These are phyloP conservation scores for Corynascus novoguineensis DNA, from an alignment of 495 filamentous ascomycete genomes.

Conservation along the genomic window DNA sequence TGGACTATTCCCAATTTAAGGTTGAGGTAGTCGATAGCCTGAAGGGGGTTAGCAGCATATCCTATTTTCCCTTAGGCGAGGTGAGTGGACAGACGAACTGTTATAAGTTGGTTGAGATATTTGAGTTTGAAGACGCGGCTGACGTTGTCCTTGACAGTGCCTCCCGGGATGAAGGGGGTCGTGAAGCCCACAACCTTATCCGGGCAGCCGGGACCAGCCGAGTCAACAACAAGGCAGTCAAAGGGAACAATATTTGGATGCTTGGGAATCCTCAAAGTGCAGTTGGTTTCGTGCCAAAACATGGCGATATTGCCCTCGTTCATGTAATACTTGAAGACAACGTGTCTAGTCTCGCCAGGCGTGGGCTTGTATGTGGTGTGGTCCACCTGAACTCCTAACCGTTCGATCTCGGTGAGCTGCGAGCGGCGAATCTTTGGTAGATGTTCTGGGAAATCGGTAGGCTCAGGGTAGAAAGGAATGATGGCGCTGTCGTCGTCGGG, in stretches of 20 bases:
- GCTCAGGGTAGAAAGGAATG: conserved; percentile 7
- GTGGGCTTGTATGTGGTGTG: conserved; percentile 2
- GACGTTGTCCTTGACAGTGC: conserved; percentile 2
- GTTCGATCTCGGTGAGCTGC: conserved; percentile 12
- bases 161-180: conserved; percentile 13
- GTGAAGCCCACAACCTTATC: conserved; percentile 14
- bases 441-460: background rate
- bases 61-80: background rate
- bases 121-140: conserved; percentile 12
- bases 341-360: conserved; percentile 6
- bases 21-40: conserved; percentile 19
- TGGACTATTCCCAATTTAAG: conserved; percentile 12
- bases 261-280: conserved; percentile 29
- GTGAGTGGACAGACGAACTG: background rate
- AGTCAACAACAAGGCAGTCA: conserved; percentile 33
- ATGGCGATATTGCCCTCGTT: conserved; percentile 4
- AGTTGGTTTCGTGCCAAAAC: conserved; percentile 36
- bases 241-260: conserved; percentile 35
- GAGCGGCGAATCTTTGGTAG: conserved; percentile 1
- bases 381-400: conserved; percentile 9
- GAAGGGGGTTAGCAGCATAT: background rate
- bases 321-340: conserved; percentile 18
- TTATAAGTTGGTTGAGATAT: conserved; percentile 10
- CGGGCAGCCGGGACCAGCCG: background rate
- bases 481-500: background rate